Evolutionary conservation across 176 grass and related monocot species (phyloP), one percentile per base, ranked within the genome.

Genomic region (Olyra latifolia): DNA sequence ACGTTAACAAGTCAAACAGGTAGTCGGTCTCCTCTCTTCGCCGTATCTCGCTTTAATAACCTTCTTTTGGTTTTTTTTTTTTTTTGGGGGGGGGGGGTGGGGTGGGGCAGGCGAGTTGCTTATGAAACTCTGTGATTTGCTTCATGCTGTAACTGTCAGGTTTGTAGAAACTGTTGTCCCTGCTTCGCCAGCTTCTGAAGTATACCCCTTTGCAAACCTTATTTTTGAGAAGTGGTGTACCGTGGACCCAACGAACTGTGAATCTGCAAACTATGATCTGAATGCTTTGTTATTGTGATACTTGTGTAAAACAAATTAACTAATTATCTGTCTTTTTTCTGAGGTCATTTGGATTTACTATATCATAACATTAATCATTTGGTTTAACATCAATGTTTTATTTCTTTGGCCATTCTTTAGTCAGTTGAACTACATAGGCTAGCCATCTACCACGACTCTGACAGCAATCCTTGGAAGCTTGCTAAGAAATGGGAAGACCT

Each of bases 401-500:
- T 76, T 64, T 42, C 64, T 85, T 80, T 72, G 63, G 25, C 72
- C 65, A 66, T 90, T 91, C 53, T 89, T 62, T 82, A 98, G 95
- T 95, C 88, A 14, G 84, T 98, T 14, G 86, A 98, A 84, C 84
- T 98, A 58, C 88, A 98, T 71, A 91, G 88, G 79, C 77, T 98
- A 62, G 95, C 90, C 74, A 78, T 93, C 50, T 98, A 98, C 88
- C 95, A 98, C 81, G 95, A 95, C 72, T 98, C 95, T 59, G 88
- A 93, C 85, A 89, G 81, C 56, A 69, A 59, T 78, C 80, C 86
- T 17, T 98, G 95, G 95, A 89, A 93, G 68, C 90, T 95, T 76
- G 17, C 85, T 80, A 90, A 93, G 81, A 98, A 89, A 80, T 98
- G 95, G 95, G 92, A 98, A 75, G 92, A 91, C 80, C 88, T 98